Evolutionary conservation across 2,329 filamentous ascomycete genomes (phyloP).

Genomic region (Alternaria brassicae): DNA sequence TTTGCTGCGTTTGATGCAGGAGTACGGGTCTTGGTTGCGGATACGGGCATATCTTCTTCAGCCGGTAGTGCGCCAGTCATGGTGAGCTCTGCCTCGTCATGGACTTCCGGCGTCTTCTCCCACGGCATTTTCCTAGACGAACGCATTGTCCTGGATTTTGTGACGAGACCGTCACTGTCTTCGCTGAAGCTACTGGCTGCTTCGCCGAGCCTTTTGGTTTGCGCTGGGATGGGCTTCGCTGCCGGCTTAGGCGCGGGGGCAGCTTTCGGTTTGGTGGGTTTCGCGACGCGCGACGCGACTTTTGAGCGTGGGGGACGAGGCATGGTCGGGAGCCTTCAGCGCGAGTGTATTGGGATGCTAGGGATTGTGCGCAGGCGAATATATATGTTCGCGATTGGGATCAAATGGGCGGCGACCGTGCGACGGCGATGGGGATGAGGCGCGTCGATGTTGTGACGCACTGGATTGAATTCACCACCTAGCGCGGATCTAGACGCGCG

Average conservation of each 20-base stretch:
- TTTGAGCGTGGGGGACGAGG: constrained; percentile 49
- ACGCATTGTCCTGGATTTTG: constrained; percentile 33
- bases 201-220: constrained; percentile 22
- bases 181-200: constrained; percentile 40
- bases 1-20: constrained; percentile 31
- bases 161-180: constrained; percentile 49
- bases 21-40: constrained; percentile 25
- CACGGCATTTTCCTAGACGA: constrained; percentile 28
- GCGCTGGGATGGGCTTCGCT: constrained; percentile 26
- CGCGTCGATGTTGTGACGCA: constrained; percentile 23
- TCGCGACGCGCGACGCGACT: constrained; percentile 46
- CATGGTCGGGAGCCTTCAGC: constrained; percentile 32
- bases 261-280: constrained; percentile 27
- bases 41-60: constrained; percentile 6
- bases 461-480: constrained; percentile 22
- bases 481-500: constrained; percentile 18
- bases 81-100: constrained; percentile 35
- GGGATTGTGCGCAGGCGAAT: constrained; percentile 12
- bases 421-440: constrained; percentile 12
- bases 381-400: constrained; percentile 8
- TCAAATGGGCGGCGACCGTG: constrained; percentile 10
- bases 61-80: constrained; percentile 50
- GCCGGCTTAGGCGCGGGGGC: constrained; percentile 28
- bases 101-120: constrained; percentile 26
- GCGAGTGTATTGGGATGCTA: not conserved